Base-by-base conservation (phyloP, 2,329 filamentous ascomycete species). In the Alternaria consortialis region DNA sequence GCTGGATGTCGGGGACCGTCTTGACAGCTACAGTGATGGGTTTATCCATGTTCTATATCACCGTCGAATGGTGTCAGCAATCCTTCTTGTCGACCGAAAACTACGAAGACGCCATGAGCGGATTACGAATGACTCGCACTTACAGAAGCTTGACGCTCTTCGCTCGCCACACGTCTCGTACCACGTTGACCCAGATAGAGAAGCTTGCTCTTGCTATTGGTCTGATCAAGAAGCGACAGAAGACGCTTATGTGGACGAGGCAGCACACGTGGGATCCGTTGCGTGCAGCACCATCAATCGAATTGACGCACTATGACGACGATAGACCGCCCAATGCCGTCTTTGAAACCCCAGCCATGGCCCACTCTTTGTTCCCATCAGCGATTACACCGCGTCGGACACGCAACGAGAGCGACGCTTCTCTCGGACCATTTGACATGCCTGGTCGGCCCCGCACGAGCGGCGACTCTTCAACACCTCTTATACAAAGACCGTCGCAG, bases 1-100 rank as follows among this genome's bases (percentile, higher is more conserved):
- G 75, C 54, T 80, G 79, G 79, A 64, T 64, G 0, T 53, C 68
- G 3, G 78, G 76, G 0, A 77, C 77, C 0, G 57, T 69, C 0
- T n/a, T 79, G 1, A 72, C 76, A 1, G 69, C 64, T 1, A 52
- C 63, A 0, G 67, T 76, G 6, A 74, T 80, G 75, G 62, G 66
- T 3, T 15, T 75, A 0, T 68, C 70, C 0, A 76, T 80, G 72
- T 62, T 73, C 25, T 80, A 80, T 60, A 73, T 80, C 29, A 75
- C 78, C 5, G 65, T 74, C 0, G 77, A 80, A 61, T 80, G 79
- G 79, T 78, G 74, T 32, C 72, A 77, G 25, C 79, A 80, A 43
- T 75, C 74, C 4, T 75, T 77, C 51, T 65, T 81, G 7, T 74
- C 69, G 9, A 80, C 78, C 5, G 74, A 77, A 39, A 54, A 71